Conservation (phyloP, 192 early-diverging fungal genomes). For the Gaertneriomyces sp. region DNA sequence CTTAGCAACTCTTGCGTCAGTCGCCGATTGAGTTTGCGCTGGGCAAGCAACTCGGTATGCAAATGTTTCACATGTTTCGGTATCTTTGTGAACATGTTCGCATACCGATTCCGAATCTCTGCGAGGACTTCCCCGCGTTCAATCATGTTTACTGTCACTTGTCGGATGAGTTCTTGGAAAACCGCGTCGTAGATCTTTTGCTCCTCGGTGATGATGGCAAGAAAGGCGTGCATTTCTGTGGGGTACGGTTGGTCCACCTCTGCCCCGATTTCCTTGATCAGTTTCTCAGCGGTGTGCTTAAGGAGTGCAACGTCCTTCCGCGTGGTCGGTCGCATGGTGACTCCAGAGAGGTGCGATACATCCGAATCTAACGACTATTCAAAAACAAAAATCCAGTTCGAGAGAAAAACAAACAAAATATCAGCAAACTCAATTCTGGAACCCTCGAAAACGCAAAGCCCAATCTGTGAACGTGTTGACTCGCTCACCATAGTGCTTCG, state of each 20-base stretch:
- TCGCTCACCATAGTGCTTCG: conserved; percentile 1
- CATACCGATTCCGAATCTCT: conserved; percentile 54
- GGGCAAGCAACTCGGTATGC: conserved; percentile 57
- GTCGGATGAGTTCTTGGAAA: conserved; percentile 53
- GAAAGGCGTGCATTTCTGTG: conserved; percentile 59
- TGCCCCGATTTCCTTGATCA: conserved; percentile 48
- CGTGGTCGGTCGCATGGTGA: conserved; percentile 36
- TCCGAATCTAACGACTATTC: conserved; percentile 11
- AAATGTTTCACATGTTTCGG: conserved; percentile 52
- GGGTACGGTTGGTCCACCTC: conserved; percentile 47
- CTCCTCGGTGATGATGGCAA: conserved; percentile 54
- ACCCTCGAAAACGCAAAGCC: conserved; percentile 16
- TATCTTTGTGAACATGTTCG: conserved; percentile 58
- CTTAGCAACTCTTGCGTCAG: conserved; percentile 51
- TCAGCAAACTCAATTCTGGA: not conserved
- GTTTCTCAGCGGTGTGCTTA: conserved; percentile 50
- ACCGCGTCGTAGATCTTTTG: conserved; percentile 62
- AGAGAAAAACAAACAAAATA: conserved; percentile 1
- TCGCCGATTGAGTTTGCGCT: conserved; percentile 50
- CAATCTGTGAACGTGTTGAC: not conserved
- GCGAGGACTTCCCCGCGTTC: conserved; percentile 57
- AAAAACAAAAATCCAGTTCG: not conserved
- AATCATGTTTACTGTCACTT: conserved; percentile 59
- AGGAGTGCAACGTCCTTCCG: conserved; percentile 56
- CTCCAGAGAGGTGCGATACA: conserved; percentile 2